Base-by-base conservation (phyloP, 2,329 filamentous ascomycete species). In the Teratosphaeriaceae sp. region DNA sequence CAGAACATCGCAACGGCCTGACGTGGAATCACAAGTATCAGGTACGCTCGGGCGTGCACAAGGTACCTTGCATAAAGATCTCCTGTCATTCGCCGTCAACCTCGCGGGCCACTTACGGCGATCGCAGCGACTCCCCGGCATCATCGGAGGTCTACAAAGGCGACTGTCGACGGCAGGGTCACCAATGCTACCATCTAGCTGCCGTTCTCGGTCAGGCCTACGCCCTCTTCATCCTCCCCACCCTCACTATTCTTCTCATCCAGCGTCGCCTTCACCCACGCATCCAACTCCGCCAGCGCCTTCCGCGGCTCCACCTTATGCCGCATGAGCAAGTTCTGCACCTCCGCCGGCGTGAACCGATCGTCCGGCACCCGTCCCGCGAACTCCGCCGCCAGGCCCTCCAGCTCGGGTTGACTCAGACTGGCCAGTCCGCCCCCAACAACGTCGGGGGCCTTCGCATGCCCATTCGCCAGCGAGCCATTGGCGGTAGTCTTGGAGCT, bases 301-400 rank as follows among this genome's bases (percentile, higher is more conserved):
- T 63, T 56, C 12, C 51, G 47, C 3, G 74, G 72, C 39, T 70
- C 66, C 45, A 70, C 72, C 60, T 74, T 74, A 44, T 69, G 59
- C 46, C 65, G 67, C 41, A 78, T 63, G 26, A 78, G 58, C 47
- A 72, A 74, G 11, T 70, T 72, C 52, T 77, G 72, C 23, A 77
- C 65, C 55, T 77, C 71, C 3, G 73, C 73, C 0, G 72, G 74
- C 11, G 69, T 71, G 44, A 77, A 73, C 6, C 51, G 65, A 18
- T 62, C 55, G 40, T 73, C 69, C 0, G 72, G 73, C 6, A 78
- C 44, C 24, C 57, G 47, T 2, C 56, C 52, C 1, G 73, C 68
- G 52, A 77, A 78, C 3, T 65, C 48, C 5, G 60, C 45, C 8
- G 72, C 69, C 48, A 76, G 60, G 3, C 50, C 49, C 12, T 63